Conservation (phyloP, 305 asterid species). For the Fraxinus xanthoxyloides region DNA sequence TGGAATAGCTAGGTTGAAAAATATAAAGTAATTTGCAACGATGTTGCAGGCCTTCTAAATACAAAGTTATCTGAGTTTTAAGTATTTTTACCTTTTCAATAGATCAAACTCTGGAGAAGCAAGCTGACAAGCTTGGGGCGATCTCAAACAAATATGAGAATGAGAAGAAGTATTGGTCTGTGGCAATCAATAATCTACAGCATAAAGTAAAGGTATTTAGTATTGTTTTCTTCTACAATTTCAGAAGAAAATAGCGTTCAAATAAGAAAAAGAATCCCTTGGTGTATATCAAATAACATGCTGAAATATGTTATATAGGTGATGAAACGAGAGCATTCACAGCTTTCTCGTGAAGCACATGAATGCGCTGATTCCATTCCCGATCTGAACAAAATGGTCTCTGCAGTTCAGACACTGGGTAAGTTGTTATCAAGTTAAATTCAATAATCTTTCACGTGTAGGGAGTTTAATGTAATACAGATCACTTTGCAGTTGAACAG, state of each 20-base stretch:
- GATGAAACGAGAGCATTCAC: conserved; percentile 77
- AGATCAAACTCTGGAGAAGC: conserved; percentile 73
- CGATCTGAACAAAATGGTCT: conserved; percentile 80
- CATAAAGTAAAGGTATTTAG: conserved; percentile 65
- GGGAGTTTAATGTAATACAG: conserved; percentile 10
- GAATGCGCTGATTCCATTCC: conserved; percentile 84
- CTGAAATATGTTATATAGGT: conserved; percentile 35
- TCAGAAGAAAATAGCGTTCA: background rate
- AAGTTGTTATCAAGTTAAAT: conserved; percentile 27
- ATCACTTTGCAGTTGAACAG: conserved; percentile 65
- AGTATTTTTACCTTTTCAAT: conserved; percentile 4
- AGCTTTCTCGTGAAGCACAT: conserved; percentile 87
- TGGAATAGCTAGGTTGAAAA: background rate
- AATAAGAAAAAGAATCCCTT: background rate
- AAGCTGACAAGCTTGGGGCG: conserved; percentile 52
- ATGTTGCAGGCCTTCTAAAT: background rate
- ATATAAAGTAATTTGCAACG: background rate
- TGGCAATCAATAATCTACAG: conserved; percentile 54
- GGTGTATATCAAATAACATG: conserved; percentile 18
- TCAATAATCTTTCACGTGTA: conserved; percentile 1
- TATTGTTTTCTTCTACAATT: conserved; percentile 9
- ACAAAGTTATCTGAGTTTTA: background rate
- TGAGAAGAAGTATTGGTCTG: conserved; percentile 60
- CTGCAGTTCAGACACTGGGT: conserved; percentile 93
- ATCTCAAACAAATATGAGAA: conserved; percentile 66